Conservation (phyloP, 1,284 basidiomycete species). For the Cryptococcus sp. region DNA sequence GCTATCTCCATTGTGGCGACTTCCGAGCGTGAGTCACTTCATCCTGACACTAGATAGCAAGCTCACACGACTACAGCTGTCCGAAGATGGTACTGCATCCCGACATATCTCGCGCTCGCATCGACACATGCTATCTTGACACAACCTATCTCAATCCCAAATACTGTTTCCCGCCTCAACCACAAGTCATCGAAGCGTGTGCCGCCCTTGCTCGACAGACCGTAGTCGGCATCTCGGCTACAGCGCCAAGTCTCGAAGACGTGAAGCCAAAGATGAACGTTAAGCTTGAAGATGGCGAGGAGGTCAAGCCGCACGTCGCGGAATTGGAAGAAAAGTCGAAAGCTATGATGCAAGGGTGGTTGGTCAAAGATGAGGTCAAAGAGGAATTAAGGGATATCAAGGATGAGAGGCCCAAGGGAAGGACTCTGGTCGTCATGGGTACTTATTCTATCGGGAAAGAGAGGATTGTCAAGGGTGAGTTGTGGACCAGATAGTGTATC, state of each 20-base stretch:
- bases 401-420: conserved; percentile 38
- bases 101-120: conserved; percentile 69
- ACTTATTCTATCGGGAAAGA: conserved; percentile 99
- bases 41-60: too few species aligned
- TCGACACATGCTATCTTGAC: conserved; percentile 91
- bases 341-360: conserved; percentile 55
- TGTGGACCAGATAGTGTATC: background rate
- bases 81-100: conserved; percentile 82
- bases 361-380: conserved; percentile 42
- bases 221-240: conserved; percentile 48
- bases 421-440: conserved; percentile 78
- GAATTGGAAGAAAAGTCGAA: conserved; percentile 30
- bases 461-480: conserved; percentile 84
- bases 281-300: conserved; percentile 39
- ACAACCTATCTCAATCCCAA: conserved; percentile 93
- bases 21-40: conserved; percentile 67
- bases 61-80: conserved; percentile 49
- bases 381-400: conserved; percentile 34
- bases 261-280: conserved; percentile 48
- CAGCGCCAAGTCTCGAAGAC: conserved; percentile 30
- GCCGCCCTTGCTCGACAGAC: conserved; percentile 73
- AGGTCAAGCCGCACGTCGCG: conserved; percentile 23
- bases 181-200: conserved; percentile 87
- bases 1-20: conserved; percentile 96
- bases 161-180: conserved; percentile 94